Evolutionary conservation across 352 stramenopile species (phyloP).

Genomic region (Peronospora belbahrii): DNA sequence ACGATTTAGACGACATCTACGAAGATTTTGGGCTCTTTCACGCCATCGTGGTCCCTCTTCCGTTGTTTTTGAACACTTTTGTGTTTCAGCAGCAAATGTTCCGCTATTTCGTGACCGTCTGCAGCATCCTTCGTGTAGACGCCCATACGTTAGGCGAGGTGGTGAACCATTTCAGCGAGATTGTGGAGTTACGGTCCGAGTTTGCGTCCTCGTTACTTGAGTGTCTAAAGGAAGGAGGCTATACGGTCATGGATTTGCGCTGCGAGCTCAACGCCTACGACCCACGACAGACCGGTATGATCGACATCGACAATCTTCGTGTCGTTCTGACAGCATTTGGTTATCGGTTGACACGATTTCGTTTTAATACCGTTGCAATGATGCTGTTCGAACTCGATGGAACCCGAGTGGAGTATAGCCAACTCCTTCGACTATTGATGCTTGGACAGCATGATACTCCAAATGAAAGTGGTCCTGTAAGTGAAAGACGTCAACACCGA

Average conservation of each 20-base stretch:
- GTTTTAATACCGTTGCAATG: conserved; percentile 54
- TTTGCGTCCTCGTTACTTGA: conserved; percentile 30
- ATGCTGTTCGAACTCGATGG: conserved; percentile 41
- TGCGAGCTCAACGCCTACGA: conserved; percentile 27
- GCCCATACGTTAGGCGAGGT: conserved; percentile 42
- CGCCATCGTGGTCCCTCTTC: conserved; percentile 32
- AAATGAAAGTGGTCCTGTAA: neutral
- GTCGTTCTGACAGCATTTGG: conserved; percentile 31
- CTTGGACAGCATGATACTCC: conserved; percentile 16
- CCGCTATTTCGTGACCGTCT: conserved; percentile 53
- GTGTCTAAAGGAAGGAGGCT: conserved; percentile 16
- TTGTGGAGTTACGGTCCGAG: conserved; percentile 43
- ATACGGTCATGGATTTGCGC: conserved; percentile 31
- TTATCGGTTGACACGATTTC: conserved; percentile 43
- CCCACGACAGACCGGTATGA: conserved; percentile 17
- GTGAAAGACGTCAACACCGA: conserved; percentile 12
- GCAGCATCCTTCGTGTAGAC: conserved; percentile 50
- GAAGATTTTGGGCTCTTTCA: conserved; percentile 25
- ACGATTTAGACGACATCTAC: conserved; percentile 30
- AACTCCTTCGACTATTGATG: conserved; percentile 34
- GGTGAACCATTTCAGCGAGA: conserved; percentile 53
- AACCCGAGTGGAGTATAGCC: conserved; percentile 36
- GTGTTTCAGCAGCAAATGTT: conserved; percentile 53
- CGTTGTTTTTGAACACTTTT: conserved; percentile 44
- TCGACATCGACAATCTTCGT: conserved; percentile 42